Percentiles rank a stretch among this genome's conserved stretches.
phyloP scores from a whole-genome alignment of 2,329 filamentous ascomycete species.

The Apiospora marii region DNA sequence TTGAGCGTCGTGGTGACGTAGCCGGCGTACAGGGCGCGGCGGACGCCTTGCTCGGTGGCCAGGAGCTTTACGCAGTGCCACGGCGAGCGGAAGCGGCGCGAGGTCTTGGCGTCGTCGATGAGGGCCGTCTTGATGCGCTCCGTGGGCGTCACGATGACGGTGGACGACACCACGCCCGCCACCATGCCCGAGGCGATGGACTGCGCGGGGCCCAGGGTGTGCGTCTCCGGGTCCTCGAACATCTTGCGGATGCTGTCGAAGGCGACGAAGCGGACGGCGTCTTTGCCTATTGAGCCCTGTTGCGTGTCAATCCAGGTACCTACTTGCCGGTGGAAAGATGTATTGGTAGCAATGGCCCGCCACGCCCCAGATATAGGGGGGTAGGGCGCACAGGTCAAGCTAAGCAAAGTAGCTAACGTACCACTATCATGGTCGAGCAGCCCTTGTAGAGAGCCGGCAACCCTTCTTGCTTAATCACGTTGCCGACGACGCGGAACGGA shows the following conservation, averaged over 20 bases:
- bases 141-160: conserved; percentile 66
- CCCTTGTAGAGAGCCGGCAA: conserved; percentile 66
- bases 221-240: conserved; percentile 59
- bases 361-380: neutral
- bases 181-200: conserved; percentile 67
- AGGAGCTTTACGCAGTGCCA: conserved; percentile 59
- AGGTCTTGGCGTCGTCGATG: conserved; percentile 62
- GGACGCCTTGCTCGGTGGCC: conserved; percentile 58
- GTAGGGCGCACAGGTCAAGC: neutral
- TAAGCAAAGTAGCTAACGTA: conserved; percentile 30
- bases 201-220: conserved; percentile 59
- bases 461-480: conserved; percentile 65
- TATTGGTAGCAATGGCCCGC: too few relatives aligned
- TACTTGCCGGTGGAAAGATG: neutral
- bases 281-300: conserved; percentile 65
- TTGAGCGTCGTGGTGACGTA: conserved; percentile 68
- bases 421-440: conserved; percentile 58
- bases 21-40: conserved; percentile 63
- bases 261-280: conserved; percentile 68
- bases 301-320: neutral
- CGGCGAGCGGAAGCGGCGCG: conserved; percentile 53
- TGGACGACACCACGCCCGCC: conserved; percentile 63
- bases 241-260: conserved; percentile 68
- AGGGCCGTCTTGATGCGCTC: conserved; percentile 71
- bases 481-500: conserved; percentile 61